phyloP scores from a whole-genome alignment of 331 rosid species.

The Spiraea crenata region DNA sequence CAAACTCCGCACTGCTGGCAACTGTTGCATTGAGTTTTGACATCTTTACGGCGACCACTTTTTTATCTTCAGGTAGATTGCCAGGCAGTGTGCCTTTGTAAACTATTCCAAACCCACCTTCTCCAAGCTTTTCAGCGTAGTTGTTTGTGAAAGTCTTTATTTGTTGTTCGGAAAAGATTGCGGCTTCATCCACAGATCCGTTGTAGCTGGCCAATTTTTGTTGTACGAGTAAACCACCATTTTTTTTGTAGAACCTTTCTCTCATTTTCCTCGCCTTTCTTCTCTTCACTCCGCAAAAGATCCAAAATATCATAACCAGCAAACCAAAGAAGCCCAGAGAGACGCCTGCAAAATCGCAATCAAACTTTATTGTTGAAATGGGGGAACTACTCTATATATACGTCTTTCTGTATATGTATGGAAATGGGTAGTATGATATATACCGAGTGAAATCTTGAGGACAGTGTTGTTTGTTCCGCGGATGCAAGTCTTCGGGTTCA shows the following conservation, averaged over 20 bases:
- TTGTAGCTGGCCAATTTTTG: not conserved
- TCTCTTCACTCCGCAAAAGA: not conserved
- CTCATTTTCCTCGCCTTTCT: not conserved
- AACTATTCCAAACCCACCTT: conserved; percentile 21
- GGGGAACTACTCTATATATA: no score
- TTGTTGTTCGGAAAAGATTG: conserved; percentile 13
- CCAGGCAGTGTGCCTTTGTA: conserved; percentile 17
- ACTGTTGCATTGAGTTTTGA: not conserved
- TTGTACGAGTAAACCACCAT: not conserved
- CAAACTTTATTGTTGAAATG: no score
- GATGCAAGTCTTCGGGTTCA: no score
- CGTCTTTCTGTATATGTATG: no score
- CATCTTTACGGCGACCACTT: conserved; percentile 15
- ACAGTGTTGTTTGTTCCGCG: no score
- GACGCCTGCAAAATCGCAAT: not conserved
- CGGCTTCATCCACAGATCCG: not conserved
- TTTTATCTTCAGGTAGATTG: not conserved
- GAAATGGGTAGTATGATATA: no score
- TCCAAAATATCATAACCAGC: not conserved
- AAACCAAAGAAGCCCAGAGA: not conserved
- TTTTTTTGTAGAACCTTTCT: not conserved
- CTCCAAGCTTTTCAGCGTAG: not conserved
- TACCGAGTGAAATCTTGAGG: no score
- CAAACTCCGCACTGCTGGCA: not conserved
- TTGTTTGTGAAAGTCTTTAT: conserved; percentile 9